Percentiles rank a stretch among this genome's conserved stretches.
Conservation (phyloP, 306 rosid genomes). For the Echinosophora koreensis region DNA sequence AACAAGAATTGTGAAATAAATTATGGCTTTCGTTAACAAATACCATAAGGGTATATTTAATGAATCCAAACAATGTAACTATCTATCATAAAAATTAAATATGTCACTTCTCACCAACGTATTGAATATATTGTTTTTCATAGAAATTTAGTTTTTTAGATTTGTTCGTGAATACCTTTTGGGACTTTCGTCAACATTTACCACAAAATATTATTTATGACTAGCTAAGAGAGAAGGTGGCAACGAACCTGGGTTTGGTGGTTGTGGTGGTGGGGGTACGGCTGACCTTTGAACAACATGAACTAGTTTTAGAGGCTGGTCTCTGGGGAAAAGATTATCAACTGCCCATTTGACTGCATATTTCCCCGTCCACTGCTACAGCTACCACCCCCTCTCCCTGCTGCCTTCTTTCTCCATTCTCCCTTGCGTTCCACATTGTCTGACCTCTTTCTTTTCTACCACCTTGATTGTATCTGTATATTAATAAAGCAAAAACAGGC, state of each 20-base stretch:
- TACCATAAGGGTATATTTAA: too few species aligned
- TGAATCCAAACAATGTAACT: too few species aligned
- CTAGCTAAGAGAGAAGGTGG: neutral
- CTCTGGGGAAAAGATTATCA: slow-evolving; percentile 23
- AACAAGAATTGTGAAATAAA: neutral
- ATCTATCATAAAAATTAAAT: too few species aligned
- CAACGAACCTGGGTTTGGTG: neutral
- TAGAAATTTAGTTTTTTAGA: too few species aligned
- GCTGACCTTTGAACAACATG: slow-evolving; percentile 45
- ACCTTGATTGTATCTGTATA: neutral
- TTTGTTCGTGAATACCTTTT: too few species aligned
- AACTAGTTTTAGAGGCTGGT: slow-evolving; percentile 38
- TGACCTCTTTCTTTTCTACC: neutral
- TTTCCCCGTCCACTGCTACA: slow-evolving; percentile 48
- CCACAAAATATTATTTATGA: too few species aligned
- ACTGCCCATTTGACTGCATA: slow-evolving; percentile 54
- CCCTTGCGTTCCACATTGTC: slow-evolving; percentile 20
- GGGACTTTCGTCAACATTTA: too few species aligned
- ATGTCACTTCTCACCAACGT: too few species aligned
- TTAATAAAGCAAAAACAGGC: neutral
- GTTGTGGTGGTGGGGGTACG: neutral
- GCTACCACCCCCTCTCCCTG: slow-evolving; percentile 34
- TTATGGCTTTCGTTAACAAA: too few species aligned
- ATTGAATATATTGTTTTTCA: too few species aligned
- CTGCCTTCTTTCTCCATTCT: neutral